Evolutionary conservation across 2,329 filamentous ascomycete species (phyloP).

Genomic region (Celoporthe dispersa): DNA sequence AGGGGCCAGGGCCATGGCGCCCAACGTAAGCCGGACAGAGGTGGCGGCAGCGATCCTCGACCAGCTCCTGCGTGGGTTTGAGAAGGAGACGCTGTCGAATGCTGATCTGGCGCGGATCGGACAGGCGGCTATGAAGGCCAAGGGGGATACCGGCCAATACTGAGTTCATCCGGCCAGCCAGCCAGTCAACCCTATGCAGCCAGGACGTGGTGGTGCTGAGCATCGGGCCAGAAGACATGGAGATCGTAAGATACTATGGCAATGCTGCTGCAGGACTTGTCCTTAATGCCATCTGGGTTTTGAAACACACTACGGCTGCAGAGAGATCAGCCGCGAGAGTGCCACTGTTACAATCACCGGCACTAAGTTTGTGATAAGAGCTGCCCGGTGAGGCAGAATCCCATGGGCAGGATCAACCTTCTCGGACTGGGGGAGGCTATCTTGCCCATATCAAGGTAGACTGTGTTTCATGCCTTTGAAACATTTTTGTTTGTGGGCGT

Average conservation of each 20-base stretch:
- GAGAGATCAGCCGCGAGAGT: not conserved
- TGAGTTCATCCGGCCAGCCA: not conserved
- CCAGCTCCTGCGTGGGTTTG: slow-evolving; percentile 49
- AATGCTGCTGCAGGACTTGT: not conserved
- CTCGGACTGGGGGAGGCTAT: not conserved
- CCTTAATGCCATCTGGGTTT: not conserved
- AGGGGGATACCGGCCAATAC: not conserved
- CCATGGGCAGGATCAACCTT: not conserved
- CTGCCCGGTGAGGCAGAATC: not conserved
- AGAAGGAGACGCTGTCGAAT: slow-evolving; percentile 50
- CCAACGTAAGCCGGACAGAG: slow-evolving; percentile 16
- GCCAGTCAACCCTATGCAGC: not conserved
- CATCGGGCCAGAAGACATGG: too few relatives aligned
- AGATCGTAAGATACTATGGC: not conserved
- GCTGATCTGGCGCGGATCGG: slow-evolving; percentile 48
- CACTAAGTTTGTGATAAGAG: not conserved
- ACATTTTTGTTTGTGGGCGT: not conserved
- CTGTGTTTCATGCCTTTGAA: not conserved
- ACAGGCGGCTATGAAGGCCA: slow-evolving; percentile 17
- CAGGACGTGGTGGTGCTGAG: not conserved
- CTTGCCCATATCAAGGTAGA: not conserved
- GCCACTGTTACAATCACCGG: not conserved
- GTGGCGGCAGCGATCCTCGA: slow-evolving; percentile 49
- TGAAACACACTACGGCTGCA: not conserved
- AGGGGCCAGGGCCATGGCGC: slow-evolving; percentile 32